Percentiles rank a stretch among this genome's conserved stretches.
Conservation (phyloP, 2,329 filamentous ascomycete genomes). For the Neofusicoccum sp. region DNA sequence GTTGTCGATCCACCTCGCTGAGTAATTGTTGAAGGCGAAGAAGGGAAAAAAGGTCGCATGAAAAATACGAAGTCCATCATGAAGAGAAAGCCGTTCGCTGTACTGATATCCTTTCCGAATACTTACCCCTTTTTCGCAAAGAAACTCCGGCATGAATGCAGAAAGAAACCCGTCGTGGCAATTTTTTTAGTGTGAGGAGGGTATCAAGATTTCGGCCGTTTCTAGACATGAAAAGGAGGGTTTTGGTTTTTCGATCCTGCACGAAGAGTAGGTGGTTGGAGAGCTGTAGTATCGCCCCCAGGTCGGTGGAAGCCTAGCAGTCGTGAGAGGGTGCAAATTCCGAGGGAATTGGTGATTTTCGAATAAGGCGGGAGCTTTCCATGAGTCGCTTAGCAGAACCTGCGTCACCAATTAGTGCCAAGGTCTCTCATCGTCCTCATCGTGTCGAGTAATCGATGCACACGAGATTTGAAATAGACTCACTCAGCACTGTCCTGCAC, state of each 20-base stretch:
- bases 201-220: constrained; percentile 5
- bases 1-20: background rate
- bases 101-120: background rate
- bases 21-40: background rate
- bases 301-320: too few species aligned
- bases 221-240: constrained; percentile 4
- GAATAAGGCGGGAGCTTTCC: background rate
- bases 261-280: background rate
- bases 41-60: too few species aligned
- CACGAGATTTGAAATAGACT: background rate
- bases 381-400: background rate
- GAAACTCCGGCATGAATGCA: constrained; percentile 2
- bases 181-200: background rate
- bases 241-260: background rate
- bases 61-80: too few species aligned
- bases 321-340: too few species aligned
- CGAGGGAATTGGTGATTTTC: too few species aligned
- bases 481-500: constrained; percentile 59
- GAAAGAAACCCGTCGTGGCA: background rate
- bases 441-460: background rate
- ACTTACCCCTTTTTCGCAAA: background rate
- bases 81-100: background rate
- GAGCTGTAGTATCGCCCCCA: background rate
- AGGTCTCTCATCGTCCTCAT: too few species aligned
- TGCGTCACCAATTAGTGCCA: background rate